These are phyloP conservation scores for Globisporangium cystogenes DNA, from an alignment of 352 stramenopile species.

Conservation along the genomic window DNA sequence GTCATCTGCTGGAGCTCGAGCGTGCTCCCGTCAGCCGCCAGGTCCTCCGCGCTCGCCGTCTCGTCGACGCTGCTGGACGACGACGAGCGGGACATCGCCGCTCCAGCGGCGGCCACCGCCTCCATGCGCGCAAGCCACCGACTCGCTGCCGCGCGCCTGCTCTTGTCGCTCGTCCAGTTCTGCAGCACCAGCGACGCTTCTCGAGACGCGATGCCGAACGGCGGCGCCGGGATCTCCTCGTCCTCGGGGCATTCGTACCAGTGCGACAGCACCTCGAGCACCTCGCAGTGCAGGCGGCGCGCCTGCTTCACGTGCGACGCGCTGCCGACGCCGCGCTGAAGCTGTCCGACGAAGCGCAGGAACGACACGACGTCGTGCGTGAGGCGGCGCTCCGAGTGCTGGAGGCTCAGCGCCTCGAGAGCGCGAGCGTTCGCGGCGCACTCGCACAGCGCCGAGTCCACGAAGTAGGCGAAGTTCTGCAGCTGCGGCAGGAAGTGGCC, in stretches of 20 bases:
- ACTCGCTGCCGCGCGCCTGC: constrained; percentile 26
- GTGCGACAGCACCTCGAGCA: constrained; percentile 31
- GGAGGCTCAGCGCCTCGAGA: constrained; percentile 20
- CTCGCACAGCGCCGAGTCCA: constrained; percentile 25
- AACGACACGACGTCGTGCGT: constrained; percentile 15
- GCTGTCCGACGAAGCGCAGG: constrained; percentile 14
- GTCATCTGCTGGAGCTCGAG: constrained; percentile 55
- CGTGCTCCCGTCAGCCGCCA: constrained; percentile 26
- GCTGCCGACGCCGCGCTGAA: constrained; percentile 9
- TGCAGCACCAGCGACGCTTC: constrained; percentile 52
- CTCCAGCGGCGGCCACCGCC: constrained; percentile 5
- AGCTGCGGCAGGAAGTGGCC: constrained; percentile 38
- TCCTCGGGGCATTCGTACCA: constrained; percentile 37
- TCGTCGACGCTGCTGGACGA: background rate
- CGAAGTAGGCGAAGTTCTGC: constrained; percentile 20
- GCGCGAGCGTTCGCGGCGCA: constrained; percentile 30
- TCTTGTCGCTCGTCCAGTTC: constrained; percentile 46
- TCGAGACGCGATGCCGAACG: constrained; percentile 49
- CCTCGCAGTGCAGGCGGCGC: constrained; percentile 19
- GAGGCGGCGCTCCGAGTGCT: constrained; percentile 14
- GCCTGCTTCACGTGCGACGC: constrained; percentile 19
- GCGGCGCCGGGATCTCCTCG: constrained; percentile 24
- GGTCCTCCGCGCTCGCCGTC: constrained; percentile 4
- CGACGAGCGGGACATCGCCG: background rate
- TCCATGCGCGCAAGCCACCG: constrained; percentile 51